Evolutionary conservation across 371 early-diverging fungal genomes (phyloP).

Genomic region (Mortierella sp.): DNA sequence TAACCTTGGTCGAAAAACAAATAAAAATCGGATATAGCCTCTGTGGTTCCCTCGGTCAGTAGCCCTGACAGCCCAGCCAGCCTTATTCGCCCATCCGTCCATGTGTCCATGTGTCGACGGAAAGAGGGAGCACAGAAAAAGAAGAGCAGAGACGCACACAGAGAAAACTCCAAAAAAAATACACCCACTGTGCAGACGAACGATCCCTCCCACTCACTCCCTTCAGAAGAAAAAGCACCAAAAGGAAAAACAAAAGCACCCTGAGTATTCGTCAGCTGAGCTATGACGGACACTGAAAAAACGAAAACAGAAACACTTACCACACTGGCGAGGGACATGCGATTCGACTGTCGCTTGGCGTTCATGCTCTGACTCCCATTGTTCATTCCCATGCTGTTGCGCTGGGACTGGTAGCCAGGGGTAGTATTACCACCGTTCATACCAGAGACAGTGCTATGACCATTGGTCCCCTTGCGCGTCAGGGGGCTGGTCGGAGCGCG

Average conservation of each 20-base stretch:
- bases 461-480: conserved; percentile 40
- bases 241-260: not conserved
- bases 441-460: conserved; percentile 30
- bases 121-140: no score
- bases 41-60: no score
- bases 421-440: not conserved
- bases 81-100: no score
- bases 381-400: conserved; percentile 34
- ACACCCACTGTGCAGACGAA: no score
- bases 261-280: not conserved
- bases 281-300: not conserved
- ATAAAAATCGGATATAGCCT: no score
- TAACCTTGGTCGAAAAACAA: no score
- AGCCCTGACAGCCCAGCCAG: no score
- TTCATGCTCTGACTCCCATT: conserved; percentile 32
- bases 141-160: no score
- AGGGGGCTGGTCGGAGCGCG: conserved; percentile 35
- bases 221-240: not conserved
- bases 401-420: conserved; percentile 39
- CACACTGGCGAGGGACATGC: conserved; percentile 42
- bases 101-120: no score
- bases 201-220: no score
- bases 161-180: no score
- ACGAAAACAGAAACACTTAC: conserved; percentile 30
- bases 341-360: conserved; percentile 47